Evolutionary conservation across 176 grass and related monocot species (phyloP).

Genomic region (Raddia distichophylla): DNA sequence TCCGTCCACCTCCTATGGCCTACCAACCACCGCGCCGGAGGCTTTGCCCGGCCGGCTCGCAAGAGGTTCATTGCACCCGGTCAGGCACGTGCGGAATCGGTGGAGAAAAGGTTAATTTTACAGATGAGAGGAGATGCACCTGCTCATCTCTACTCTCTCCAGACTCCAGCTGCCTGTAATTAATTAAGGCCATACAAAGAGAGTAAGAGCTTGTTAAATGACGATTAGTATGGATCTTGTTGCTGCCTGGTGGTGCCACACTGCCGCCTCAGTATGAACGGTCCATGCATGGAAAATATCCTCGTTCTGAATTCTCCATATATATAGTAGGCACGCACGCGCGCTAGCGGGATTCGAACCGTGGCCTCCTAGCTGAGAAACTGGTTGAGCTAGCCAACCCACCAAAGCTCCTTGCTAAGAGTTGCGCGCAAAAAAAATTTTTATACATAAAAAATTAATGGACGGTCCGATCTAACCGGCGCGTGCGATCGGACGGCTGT

Average conservation of each 20-base stretch:
- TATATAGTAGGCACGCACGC: too few species aligned
- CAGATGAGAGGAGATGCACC: constrained; percentile 17
- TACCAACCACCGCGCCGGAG: constrained; percentile 22
- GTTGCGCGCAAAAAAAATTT: too few species aligned
- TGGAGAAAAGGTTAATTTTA: neutral
- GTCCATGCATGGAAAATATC: neutral
- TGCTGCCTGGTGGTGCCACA: too few species aligned
- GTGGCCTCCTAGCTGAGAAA: too few species aligned
- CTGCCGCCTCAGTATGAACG: constrained; percentile 12
- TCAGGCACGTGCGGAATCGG: constrained; percentile 29
- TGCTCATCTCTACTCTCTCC: neutral
- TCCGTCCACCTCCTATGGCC: neutral
- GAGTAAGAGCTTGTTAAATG: neutral
- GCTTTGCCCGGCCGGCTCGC: constrained; percentile 34
- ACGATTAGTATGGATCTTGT: neutral
- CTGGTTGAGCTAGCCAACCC: too few species aligned
- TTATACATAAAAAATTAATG: too few species aligned
- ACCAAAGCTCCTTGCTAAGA: too few species aligned
- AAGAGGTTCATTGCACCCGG: constrained; percentile 29
- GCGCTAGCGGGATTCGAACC: too few species aligned
- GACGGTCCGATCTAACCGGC: too few species aligned
- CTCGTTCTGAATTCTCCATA: neutral
- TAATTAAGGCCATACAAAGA: too few species aligned
- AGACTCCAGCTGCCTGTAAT: neutral
- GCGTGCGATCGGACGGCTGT: too few species aligned